Conservation (phyloP, 768 basidiomycete genomes). For the Pleurotus eryngii region DNA sequence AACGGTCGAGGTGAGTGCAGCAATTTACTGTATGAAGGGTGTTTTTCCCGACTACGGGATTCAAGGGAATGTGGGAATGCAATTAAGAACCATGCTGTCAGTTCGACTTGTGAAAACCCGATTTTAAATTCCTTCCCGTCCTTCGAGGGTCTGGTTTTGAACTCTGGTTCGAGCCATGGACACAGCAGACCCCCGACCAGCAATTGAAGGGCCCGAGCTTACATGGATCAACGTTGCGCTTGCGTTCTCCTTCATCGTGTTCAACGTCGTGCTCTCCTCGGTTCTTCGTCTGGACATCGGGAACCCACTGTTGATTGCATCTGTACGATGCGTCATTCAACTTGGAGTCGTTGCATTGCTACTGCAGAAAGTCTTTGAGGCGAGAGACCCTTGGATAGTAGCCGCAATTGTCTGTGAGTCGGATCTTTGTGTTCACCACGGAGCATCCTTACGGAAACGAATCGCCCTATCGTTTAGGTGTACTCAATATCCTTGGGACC, state of each 20-base stretch:
- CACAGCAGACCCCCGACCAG: background rate
- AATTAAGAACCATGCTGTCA: background rate
- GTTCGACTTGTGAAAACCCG: background rate
- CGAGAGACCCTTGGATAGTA: constrained; percentile 72
- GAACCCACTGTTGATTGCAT: constrained; percentile 62
- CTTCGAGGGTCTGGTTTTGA: background rate
- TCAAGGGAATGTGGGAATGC: background rate
- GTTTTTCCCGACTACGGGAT: background rate
- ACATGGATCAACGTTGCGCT: constrained; percentile 73
- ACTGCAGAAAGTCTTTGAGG: constrained; percentile 71
- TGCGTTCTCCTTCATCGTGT: constrained; percentile 70
- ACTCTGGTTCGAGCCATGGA: background rate
- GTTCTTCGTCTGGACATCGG: constrained; percentile 68
- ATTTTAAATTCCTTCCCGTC: background rate
- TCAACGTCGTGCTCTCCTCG: constrained; percentile 67
- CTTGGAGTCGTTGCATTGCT: constrained; percentile 70
- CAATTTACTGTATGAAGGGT: no score
- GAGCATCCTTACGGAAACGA: no score
- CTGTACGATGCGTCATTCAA: constrained; percentile 74
- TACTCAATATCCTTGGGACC: constrained; percentile 76
- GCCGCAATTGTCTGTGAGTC: constrained; percentile 68
- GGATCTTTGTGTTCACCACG: background rate
- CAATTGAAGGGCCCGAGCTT: background rate
- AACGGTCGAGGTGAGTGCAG: no score
- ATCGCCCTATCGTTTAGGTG: constrained; percentile 31